phyloP scores from a whole-genome alignment of 805 yeast genomes.

The Kuraishia molischiana region DNA sequence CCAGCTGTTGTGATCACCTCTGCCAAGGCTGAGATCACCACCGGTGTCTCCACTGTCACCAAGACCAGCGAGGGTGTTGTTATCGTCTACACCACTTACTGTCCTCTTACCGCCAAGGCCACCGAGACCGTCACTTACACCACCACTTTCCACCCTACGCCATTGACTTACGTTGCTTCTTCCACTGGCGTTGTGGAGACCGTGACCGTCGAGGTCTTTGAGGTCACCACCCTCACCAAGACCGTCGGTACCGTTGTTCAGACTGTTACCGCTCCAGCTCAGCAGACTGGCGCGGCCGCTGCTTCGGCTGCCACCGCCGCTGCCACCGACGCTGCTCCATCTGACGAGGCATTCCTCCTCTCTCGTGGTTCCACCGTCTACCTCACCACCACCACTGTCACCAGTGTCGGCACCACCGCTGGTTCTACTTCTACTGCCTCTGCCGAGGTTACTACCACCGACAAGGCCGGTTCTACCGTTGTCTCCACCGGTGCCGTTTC shows the following conservation, averaged over 20 bases:
- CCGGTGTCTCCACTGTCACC: conserved; percentile 1
- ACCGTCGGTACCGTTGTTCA: too few species aligned
- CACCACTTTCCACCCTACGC: background rate
- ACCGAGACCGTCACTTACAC: background rate
- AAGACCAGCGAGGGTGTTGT: background rate
- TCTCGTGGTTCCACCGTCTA: too few species aligned
- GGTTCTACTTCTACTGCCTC: too few species aligned
- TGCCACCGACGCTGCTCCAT: too few species aligned
- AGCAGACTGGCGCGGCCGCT: too few species aligned
- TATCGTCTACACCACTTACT: conserved; percentile 1
- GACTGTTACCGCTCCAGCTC: too few species aligned
- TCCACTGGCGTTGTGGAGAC: too few species aligned
- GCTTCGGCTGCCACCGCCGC: too few species aligned
- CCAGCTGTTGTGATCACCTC: background rate
- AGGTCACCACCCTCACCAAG: background rate
- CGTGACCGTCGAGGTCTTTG: background rate
- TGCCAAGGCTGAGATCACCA: background rate
- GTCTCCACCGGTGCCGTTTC: too few species aligned
- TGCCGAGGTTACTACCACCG: background rate
- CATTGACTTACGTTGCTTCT: background rate
- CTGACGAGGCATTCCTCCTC: too few species aligned
- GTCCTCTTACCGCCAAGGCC: background rate
- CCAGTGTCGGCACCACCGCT: too few species aligned
- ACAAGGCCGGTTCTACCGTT: background rate
- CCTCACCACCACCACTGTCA: too few species aligned